Evolutionary conservation across 2,329 filamentous ascomycete genomes (phyloP).

Genomic region (Tympanopsis confertula): DNA sequence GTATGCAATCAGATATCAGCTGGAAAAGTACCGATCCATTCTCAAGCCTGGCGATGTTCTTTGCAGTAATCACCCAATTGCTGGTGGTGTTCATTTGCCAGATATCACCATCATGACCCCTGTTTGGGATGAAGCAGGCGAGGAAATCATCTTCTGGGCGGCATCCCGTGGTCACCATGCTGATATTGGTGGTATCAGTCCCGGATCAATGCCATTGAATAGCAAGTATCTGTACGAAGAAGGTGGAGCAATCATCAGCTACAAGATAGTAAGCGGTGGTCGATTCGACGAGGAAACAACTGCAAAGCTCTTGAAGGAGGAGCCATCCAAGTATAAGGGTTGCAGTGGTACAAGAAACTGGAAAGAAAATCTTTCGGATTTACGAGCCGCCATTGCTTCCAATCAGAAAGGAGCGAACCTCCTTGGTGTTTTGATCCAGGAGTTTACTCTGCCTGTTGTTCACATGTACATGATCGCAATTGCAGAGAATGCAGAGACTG

Average conservation of each 20-base stretch:
- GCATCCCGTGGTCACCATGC: slow-evolving; percentile 26
- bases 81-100: slow-evolving; percentile 25
- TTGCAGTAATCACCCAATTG: slow-evolving; percentile 23
- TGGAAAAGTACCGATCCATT: slow-evolving; percentile 17
- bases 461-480: slow-evolving; percentile 27
- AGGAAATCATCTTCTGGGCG: slow-evolving; percentile 21
- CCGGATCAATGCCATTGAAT: slow-evolving; percentile 27
- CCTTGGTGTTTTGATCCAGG: slow-evolving; percentile 17
- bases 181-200: slow-evolving; percentile 24
- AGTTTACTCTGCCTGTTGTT: slow-evolving; percentile 17
- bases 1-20: slow-evolving; percentile 24
- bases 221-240: slow-evolving; percentile 29
- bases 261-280: slow-evolving; percentile 22
- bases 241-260: slow-evolving; percentile 23
- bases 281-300: slow-evolving; percentile 21
- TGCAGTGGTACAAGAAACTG: slow-evolving; percentile 22
- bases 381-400: slow-evolving; percentile 29
- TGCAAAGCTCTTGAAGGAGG: slow-evolving; percentile 13
- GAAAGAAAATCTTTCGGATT: slow-evolving; percentile 28
- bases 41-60: slow-evolving; percentile 25
- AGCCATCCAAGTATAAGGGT: slow-evolving; percentile 20
- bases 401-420: slow-evolving; percentile 25
- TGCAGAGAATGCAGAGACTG: slow-evolving; percentile 25
- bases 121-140: slow-evolving; percentile 10
- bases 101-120: slow-evolving; percentile 28